Percentiles rank a stretch among this genome's conserved stretches.
These are phyloP conservation scores for Puccinia sorghi DNA, from an alignment of 1,284 basidiomycete species.

Conservation along the genomic window DNA sequence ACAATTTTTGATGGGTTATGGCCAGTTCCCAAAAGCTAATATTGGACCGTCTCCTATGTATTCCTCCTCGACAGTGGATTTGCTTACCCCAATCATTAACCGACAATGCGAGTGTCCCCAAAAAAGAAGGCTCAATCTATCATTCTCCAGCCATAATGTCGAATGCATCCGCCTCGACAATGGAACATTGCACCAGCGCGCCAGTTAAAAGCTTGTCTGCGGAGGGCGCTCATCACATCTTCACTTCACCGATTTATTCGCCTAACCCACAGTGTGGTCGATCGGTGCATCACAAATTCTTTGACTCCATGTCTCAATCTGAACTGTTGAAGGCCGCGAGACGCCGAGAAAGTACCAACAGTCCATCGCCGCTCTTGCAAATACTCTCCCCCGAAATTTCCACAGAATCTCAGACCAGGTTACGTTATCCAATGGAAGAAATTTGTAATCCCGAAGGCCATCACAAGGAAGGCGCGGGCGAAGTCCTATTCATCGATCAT, in stretches of 20 bases:
- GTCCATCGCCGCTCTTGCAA: conserved; percentile 17
- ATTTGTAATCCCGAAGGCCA: conserved; percentile 11
- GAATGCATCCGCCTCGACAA: not conserved
- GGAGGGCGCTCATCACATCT: not conserved
- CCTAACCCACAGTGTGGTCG: conserved; percentile 20
- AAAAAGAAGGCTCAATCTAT: not conserved
- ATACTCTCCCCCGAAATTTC: conserved; percentile 5
- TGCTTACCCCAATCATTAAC: conserved; percentile 23
- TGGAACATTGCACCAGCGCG: conserved; percentile 20
- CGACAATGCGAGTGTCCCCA: not conserved
- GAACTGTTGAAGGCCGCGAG: conserved; percentile 46
- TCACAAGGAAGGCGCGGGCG: conserved; percentile 20
- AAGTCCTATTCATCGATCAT: conserved; percentile 37
- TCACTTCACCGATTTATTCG: conserved; percentile 7
- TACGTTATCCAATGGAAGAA: conserved; percentile 7
- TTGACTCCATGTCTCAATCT: conserved; percentile 49
- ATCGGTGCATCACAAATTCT: conserved; percentile 48
- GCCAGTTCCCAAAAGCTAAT: not conserved
- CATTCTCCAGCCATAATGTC: not conserved
- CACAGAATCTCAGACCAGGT: not conserved
- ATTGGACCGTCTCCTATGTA: not conserved
- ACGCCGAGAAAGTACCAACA: conserved; percentile 24
- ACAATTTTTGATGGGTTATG: not conserved
- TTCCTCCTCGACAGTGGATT: conserved; percentile 16
- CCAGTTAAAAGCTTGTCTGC: conserved; percentile 2